Conservation (phyloP, 768 basidiomycete genomes). For the Leccinum subgranulosum region DNA sequence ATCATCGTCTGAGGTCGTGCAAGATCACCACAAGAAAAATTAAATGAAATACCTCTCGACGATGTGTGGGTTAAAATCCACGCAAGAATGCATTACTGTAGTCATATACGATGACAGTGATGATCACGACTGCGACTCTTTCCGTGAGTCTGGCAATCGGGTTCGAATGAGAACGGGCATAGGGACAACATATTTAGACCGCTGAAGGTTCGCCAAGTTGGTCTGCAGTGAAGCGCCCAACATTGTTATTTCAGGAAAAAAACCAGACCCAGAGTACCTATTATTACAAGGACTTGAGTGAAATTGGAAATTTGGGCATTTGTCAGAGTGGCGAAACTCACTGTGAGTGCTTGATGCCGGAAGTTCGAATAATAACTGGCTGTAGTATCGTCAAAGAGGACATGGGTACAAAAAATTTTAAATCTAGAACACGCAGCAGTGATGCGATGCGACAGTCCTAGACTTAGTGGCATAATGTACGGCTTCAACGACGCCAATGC, state of each 20-base stretch:
- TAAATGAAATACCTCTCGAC: conserved; percentile 5
- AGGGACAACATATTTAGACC: not conserved
- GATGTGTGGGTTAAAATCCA: conserved; percentile 5
- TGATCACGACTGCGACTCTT: not conserved
- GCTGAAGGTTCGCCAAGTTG: not conserved
- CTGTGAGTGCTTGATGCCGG: no score
- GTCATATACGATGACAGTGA: not conserved
- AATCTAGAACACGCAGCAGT: no score
- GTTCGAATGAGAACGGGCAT: not conserved
- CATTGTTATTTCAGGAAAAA: not conserved
- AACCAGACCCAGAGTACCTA: no score
- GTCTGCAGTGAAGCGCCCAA: not conserved
- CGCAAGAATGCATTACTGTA: not conserved
- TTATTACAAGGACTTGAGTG: no score
- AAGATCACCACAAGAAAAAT: not conserved
- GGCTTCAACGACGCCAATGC: not conserved
- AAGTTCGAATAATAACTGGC: no score
- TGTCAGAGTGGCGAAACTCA: no score
- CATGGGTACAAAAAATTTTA: no score
- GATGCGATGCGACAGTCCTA: no score
- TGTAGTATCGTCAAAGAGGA: no score
- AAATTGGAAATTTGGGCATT: no score
- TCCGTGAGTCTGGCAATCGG: not conserved
- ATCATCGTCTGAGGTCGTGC: not conserved
- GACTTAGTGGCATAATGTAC: no score